These are phyloP conservation scores for Talaromyces verruculosus DNA, from an alignment of 2,329 filamentous ascomycete species.

Conservation along the genomic window DNA sequence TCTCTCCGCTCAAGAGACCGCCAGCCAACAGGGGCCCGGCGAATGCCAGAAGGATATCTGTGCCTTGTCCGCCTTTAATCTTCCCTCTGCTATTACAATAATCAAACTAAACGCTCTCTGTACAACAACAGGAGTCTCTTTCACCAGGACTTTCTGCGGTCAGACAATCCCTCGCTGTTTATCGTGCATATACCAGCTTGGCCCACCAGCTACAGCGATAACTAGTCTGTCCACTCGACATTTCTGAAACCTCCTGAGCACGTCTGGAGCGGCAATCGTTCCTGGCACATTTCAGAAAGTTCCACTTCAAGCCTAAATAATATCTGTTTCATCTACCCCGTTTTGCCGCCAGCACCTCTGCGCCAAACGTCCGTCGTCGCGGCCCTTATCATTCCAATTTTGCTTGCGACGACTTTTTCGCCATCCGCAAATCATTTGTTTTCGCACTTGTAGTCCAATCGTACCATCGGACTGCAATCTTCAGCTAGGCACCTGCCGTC, in stretches of 20 bases:
- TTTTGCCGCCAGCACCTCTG: constrained; percentile 13
- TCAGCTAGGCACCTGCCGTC: background rate
- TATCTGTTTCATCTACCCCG: constrained; percentile 3
- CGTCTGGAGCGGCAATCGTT: constrained; percentile 13
- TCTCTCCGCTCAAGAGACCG: constrained; percentile 9
- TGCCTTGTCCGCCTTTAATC: background rate
- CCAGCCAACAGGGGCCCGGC: constrained; percentile 10
- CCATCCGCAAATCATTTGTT: background rate
- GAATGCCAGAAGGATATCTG: constrained; percentile 8
- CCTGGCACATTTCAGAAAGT: constrained; percentile 10
- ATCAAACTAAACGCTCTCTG: background rate
- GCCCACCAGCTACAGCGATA: background rate
- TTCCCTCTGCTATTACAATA: background rate
- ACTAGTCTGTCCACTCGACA: constrained; percentile 1
- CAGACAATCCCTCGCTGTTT: background rate
- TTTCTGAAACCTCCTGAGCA: constrained; percentile 20
- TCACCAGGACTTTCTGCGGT: background rate
- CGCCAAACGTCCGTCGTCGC: constrained; percentile 12
- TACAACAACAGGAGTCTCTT: background rate
- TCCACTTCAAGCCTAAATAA: constrained; percentile 17
- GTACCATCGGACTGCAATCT: constrained; percentile 4
- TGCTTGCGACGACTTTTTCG: constrained; percentile 14
- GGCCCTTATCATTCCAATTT: constrained; percentile 13
- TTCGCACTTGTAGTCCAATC: constrained; percentile 6
- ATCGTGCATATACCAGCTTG: background rate